Conservation (phyloP, 768 basidiomycete species). For the Panaeolus papilionaceus region DNA sequence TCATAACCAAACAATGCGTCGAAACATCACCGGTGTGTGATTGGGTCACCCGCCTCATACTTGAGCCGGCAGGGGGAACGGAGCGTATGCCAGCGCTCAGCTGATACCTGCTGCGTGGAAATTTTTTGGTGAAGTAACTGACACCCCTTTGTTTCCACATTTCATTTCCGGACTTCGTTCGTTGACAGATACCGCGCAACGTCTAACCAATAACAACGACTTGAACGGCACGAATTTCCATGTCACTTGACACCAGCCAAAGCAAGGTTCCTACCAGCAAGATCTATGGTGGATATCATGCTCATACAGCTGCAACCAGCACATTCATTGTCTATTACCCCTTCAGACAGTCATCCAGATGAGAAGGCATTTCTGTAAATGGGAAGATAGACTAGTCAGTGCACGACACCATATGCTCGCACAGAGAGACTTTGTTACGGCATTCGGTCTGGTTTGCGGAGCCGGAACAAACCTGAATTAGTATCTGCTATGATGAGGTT, state of each 20-base stretch:
- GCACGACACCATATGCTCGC: not conserved
- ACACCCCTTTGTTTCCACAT: not conserved
- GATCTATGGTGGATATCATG: no score
- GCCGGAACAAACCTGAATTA: not conserved
- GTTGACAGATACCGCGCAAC: conserved; percentile 2
- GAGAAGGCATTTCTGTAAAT: no score
- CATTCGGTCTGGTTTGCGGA: not conserved
- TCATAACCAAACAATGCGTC: not conserved
- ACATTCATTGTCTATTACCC: no score
- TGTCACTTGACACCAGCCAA: not conserved
- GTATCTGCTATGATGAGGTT: not conserved
- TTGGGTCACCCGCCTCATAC: conserved; percentile 1
- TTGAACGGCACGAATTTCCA: not conserved
- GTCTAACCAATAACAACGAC: not conserved
- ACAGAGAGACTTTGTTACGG: not conserved
- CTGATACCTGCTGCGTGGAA: conserved; percentile 1
- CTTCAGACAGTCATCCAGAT: no score
- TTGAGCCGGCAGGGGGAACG: not conserved
- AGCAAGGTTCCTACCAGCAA: no score
- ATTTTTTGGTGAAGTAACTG: not conserved
- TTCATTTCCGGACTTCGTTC: conserved; percentile 7
- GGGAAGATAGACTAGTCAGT: no score
- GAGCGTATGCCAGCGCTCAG: conserved; percentile 4
- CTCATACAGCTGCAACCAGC: no score
- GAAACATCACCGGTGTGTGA: not conserved